A percentile compares a stretch with the other conserved stretches of the same genome.
Conservation (phyloP, 108 stramenopile species). For the Skeletonema tropicum region DNA sequence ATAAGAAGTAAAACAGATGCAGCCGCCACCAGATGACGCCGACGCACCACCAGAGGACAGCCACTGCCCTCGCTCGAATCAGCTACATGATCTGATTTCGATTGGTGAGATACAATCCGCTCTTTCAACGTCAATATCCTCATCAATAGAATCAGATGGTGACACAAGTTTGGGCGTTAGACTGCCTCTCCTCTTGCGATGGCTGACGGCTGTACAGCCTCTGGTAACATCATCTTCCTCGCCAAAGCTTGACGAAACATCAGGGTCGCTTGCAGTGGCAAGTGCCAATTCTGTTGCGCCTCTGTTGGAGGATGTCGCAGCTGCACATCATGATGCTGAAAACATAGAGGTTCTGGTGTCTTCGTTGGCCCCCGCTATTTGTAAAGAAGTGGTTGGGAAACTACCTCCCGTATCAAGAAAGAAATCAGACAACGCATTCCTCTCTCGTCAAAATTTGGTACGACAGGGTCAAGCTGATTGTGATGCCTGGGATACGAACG, state of each 20-base stretch:
- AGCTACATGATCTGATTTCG: slow-evolving; percentile 70
- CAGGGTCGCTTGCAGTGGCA: slow-evolving; percentile 19
- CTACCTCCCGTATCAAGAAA: slow-evolving; percentile 45
- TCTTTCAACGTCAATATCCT: slow-evolving; percentile 21
- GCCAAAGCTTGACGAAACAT: neutral
- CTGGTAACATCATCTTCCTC: slow-evolving; percentile 38
- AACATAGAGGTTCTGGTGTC: slow-evolving; percentile 64
- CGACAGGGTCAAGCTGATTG: neutral
- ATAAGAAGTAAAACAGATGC: no score
- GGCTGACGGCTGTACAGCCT: slow-evolving; percentile 59
- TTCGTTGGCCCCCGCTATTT: slow-evolving; percentile 60
- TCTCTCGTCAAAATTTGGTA: neutral
- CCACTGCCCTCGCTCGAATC: neutral
- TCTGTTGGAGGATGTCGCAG: slow-evolving; percentile 76
- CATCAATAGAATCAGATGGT: slow-evolving; percentile 16
- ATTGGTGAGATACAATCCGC: slow-evolving; percentile 70
- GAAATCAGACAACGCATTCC: slow-evolving; percentile 5
- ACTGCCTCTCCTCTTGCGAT: slow-evolving; percentile 68
- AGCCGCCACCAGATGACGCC: neutral
- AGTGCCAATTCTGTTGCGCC: slow-evolving; percentile 43
- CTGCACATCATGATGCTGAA: slow-evolving; percentile 70
- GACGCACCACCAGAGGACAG: neutral
- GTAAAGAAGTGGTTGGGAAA: slow-evolving; percentile 48
- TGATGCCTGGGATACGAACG: slow-evolving; percentile 20
- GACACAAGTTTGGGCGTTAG: slow-evolving; percentile 53